Conservation (phyloP, 371 early-diverging fungal genomes). For the Zychaea mexicana region DNA sequence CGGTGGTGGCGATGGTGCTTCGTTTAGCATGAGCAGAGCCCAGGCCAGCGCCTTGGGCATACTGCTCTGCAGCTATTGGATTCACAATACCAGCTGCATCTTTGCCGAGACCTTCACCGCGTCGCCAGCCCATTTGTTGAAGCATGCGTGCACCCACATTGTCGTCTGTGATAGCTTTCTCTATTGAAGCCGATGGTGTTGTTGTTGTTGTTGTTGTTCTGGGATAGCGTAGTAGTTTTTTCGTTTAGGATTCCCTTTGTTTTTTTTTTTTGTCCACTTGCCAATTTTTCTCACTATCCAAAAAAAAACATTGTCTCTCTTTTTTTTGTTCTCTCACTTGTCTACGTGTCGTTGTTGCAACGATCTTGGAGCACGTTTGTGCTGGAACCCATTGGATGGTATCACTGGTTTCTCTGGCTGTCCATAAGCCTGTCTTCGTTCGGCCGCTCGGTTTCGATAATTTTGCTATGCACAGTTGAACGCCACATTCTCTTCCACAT, state of each 20-base stretch:
- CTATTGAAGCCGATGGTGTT: slow-evolving; percentile 23
- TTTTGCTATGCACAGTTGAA: slow-evolving; percentile 25
- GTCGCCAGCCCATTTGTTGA: slow-evolving; percentile 48
- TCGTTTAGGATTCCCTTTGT: background rate
- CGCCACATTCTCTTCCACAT: background rate
- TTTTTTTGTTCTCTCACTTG: background rate
- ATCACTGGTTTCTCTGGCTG: slow-evolving; percentile 38
- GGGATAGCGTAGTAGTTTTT: background rate
- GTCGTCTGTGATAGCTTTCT: slow-evolving; percentile 38
- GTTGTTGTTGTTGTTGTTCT: background rate
- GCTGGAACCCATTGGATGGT: background rate
- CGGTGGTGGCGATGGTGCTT: background rate
- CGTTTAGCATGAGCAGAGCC: slow-evolving; percentile 25
- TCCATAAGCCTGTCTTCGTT: slow-evolving; percentile 66
- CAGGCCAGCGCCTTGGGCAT: slow-evolving; percentile 40
- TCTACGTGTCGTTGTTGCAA: background rate
- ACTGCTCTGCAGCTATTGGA: slow-evolving; percentile 43
- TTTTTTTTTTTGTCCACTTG: no score
- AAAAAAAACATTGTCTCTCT: background rate
- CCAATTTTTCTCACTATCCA: background rate
- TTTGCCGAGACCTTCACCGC: slow-evolving; percentile 47
- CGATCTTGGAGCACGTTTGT: background rate
- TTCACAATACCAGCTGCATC: slow-evolving; percentile 43
- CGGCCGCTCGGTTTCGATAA: slow-evolving; percentile 72
- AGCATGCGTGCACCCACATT: slow-evolving; percentile 48